Conservation (phyloP, 2,329 filamentous ascomycete genomes). For the Aureobasidium sp. region DNA sequence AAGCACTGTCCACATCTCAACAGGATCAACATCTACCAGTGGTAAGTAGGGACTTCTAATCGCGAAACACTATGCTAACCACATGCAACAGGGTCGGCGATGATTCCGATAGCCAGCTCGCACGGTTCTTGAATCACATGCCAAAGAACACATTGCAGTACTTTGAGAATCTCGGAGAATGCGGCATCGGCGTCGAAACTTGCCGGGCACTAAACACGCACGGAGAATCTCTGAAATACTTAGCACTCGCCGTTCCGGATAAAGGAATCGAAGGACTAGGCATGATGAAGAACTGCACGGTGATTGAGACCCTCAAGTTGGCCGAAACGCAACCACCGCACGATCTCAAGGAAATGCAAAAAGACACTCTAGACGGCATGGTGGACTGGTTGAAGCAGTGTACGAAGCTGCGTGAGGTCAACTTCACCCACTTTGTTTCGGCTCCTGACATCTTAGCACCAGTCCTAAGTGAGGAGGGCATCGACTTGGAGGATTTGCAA, state of each 20-base stretch:
- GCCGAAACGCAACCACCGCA: slow-evolving; percentile 35
- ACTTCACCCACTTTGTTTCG: slow-evolving; percentile 42
- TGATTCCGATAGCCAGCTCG: slow-evolving; percentile 50
- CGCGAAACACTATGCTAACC: neutral
- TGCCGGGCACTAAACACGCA: slow-evolving; percentile 47
- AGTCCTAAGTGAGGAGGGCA: slow-evolving; percentile 37
- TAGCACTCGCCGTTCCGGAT: slow-evolving; percentile 43
- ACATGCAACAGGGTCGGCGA: slow-evolving; percentile 14
- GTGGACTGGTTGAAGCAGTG: slow-evolving; percentile 49
- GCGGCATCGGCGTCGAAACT: slow-evolving; percentile 45
- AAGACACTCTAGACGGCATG: slow-evolving; percentile 44
- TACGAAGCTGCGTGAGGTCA: slow-evolving; percentile 40
- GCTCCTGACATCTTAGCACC: slow-evolving; percentile 45
- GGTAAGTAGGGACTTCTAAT: slow-evolving; percentile 21
- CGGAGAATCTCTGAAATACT: slow-evolving; percentile 43
- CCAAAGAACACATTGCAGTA: slow-evolving; percentile 47
- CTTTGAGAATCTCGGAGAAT: slow-evolving; percentile 50
- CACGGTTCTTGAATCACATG: slow-evolving; percentile 49
- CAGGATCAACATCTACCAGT: slow-evolving; percentile 49
- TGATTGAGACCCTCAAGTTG: slow-evolving; percentile 42
- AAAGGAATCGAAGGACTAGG: slow-evolving; percentile 42
- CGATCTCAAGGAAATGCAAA: slow-evolving; percentile 43
- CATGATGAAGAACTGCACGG: slow-evolving; percentile 40
- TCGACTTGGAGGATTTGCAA: slow-evolving; percentile 40
- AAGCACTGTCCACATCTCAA: slow-evolving; percentile 53